Percentiles rank a stretch among this genome's conserved stretches.
These are phyloP conservation scores for Rhynchosporium agropyri DNA, from an alignment of 2,329 filamentous ascomycete genomes.

Conservation along the genomic window DNA sequence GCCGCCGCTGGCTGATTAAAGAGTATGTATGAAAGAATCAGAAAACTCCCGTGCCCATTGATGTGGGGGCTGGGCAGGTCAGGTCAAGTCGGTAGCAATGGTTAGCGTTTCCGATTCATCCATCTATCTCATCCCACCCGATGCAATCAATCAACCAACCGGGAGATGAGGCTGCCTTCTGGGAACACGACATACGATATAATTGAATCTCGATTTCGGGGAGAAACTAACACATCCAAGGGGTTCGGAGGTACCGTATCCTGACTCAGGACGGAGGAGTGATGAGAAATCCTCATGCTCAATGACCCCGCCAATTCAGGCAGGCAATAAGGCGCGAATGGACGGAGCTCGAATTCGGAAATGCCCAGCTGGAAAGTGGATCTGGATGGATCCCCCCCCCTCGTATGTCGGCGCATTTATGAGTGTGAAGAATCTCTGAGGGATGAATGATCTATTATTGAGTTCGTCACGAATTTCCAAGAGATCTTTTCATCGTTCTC, in stretches of 20 bases:
- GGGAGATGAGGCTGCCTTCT: background rate
- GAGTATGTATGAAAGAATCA: conserved; percentile 2
- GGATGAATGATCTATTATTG: too few species aligned
- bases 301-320: conserved; percentile 12
- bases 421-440: too few species aligned
- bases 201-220: conserved; percentile 5
- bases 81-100: background rate
- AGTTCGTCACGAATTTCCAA: too few species aligned
- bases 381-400: too few species aligned
- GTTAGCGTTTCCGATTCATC: conserved; percentile 10
- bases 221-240: background rate
- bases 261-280: conserved; percentile 7
- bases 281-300: background rate
- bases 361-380: too few species aligned
- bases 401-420: too few species aligned
- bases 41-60: too few species aligned
- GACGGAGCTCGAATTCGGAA: conserved; percentile 6
- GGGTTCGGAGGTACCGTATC: background rate
- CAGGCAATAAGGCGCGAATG: conserved; percentile 2
- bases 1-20: conserved; percentile 17
- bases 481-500: too few species aligned
- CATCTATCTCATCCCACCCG: background rate
- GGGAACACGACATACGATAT: background rate
- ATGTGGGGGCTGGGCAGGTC: background rate
- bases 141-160: background rate